Evolutionary conservation across 2,329 filamentous ascomycete species (phyloP).

Genomic region (Xylariales sp.): DNA sequence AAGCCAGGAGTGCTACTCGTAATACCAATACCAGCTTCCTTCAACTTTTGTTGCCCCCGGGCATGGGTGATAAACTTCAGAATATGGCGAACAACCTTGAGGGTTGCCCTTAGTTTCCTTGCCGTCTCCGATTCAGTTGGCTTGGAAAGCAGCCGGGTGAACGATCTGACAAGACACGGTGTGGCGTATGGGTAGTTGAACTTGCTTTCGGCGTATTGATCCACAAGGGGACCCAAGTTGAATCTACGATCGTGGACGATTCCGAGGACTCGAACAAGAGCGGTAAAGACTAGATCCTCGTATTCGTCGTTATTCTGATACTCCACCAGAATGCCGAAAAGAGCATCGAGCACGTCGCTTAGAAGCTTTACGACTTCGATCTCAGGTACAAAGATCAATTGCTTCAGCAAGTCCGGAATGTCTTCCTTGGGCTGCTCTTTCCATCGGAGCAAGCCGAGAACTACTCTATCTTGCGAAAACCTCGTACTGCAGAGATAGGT

Average conservation of each 20-base stretch:
- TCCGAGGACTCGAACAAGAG: conserved; percentile 81
- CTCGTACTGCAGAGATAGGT: conserved; percentile 92
- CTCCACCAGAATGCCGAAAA: conserved; percentile 89
- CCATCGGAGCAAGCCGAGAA: conserved; percentile 84
- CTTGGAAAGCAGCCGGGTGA: conserved; percentile 75
- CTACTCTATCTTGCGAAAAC: conserved; percentile 86
- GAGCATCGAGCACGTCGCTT: conserved; percentile 79
- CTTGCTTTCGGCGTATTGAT: conserved; percentile 80
- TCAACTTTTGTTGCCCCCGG: conserved; percentile 78
- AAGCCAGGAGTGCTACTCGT: conserved; percentile 70
- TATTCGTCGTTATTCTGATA: conserved; percentile 88
- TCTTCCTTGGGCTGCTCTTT: conserved; percentile 68
- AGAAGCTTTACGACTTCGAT: conserved; percentile 96
- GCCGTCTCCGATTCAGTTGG: conserved; percentile 80
- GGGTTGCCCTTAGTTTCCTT: conserved; percentile 79
- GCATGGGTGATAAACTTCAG: conserved; percentile 93
- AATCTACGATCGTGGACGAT: conserved; percentile 94
- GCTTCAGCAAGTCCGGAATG: conserved; percentile 68
- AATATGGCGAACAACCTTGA: conserved; percentile 91
- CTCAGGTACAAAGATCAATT: conserved; percentile 89
- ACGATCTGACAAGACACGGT: conserved; percentile 80
- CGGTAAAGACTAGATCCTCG: conserved; percentile 88
- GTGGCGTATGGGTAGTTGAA: conserved; percentile 95
- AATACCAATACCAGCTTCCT: conserved; percentile 82
- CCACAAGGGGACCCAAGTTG: conserved; percentile 84